Base-by-base conservation (phyloP, 1,284 basidiomycete genomes). In the Puccinia hordei region DNA sequence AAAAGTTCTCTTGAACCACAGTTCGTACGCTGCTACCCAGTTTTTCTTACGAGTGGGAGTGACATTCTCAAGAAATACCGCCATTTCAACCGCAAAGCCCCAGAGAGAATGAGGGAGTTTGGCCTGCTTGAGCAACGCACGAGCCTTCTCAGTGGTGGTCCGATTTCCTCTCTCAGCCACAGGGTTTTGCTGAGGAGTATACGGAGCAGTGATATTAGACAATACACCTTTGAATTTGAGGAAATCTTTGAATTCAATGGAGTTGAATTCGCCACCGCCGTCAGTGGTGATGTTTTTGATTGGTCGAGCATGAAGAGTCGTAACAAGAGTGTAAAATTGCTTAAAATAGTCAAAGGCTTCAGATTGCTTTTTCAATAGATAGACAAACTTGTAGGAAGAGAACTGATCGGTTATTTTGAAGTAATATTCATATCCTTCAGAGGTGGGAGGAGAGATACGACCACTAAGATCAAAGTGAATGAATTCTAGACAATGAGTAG, bases 101-200 rank as follows among this genome's bases (percentile, higher is more conserved):
- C 73, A 74, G 9, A 74, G 55, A 2, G 73, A 17, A 19, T n/a
- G 33, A 33, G 72, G 72, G 12, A 74, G 38, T 10, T 59, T 24
- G 5, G 72, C 27, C 19, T 74, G 72, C 38, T 57, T 51, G 3
- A 74, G 55, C 2, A 74, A 17, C 1, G 33, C 3, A 6, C 72
- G 17, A 8, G 72, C 55, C 33, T 74, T 74, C 38, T 74, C 55
- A 22, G 24, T 57, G 0, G 72, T 74, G 9, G 27, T 74, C 2
- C 72, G 17, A 44, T 74, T 74, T 3, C 72, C 72, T 19, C 55
- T 49, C 41, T 74, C 72, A 61, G 72, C 44, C 4, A 72, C 30
- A 1, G 69, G 53, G 24, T 72, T 72, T 30, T 72, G 69, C n/a
- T 72, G 69, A 10, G 69, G 69, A 12, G 38, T 41, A 12, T 41